Evolutionary conservation across 768 basidiomycete genomes (phyloP).

Genomic region (Tulasnella sp.): DNA sequence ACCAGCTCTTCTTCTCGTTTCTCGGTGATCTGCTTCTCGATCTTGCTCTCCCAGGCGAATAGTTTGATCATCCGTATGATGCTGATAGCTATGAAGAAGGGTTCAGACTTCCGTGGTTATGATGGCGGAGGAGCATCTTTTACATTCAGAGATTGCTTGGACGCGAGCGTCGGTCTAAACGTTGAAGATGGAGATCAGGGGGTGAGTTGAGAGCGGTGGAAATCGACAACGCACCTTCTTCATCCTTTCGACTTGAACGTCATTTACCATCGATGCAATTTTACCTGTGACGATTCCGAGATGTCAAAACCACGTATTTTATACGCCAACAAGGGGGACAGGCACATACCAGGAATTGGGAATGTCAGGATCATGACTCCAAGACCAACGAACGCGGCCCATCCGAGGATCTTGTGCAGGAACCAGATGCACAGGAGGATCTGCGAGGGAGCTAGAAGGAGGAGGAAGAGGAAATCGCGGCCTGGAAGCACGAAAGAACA

Average conservation of each 20-base stretch:
- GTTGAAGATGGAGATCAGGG: too few species aligned
- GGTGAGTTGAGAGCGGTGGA: too few species aligned
- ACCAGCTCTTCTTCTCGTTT: slow-evolving; percentile 52
- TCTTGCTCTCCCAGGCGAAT: slow-evolving; percentile 42
- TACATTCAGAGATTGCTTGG: slow-evolving; percentile 50
- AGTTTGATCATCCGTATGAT: slow-evolving; percentile 59
- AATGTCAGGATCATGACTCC: slow-evolving; percentile 39
- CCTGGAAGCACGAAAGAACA: slow-evolving; percentile 4
- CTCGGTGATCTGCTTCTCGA: slow-evolving; percentile 40
- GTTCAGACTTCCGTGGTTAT: too few species aligned
- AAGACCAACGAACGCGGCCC: slow-evolving; percentile 51
- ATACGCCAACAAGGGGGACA: too few species aligned
- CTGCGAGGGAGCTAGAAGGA: slow-evolving; percentile 34
- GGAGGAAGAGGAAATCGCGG: slow-evolving; percentile 28
- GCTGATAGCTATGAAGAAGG: slow-evolving; percentile 40
- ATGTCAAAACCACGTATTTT: too few species aligned
- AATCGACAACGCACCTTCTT: slow-evolving; percentile 29
- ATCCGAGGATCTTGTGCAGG: slow-evolving; percentile 38
- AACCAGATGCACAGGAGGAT: slow-evolving; percentile 32
- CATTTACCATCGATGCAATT: slow-evolving; percentile 38
- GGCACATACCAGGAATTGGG: slow-evolving; percentile 42
- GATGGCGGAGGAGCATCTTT: too few species aligned
- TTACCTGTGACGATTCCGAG: too few species aligned
- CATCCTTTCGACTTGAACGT: slow-evolving; percentile 41
- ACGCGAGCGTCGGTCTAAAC: slow-evolving; percentile 48